phyloP scores from a whole-genome alignment of 768 basidiomycete genomes.

The Pluteus cervinus region DNA sequence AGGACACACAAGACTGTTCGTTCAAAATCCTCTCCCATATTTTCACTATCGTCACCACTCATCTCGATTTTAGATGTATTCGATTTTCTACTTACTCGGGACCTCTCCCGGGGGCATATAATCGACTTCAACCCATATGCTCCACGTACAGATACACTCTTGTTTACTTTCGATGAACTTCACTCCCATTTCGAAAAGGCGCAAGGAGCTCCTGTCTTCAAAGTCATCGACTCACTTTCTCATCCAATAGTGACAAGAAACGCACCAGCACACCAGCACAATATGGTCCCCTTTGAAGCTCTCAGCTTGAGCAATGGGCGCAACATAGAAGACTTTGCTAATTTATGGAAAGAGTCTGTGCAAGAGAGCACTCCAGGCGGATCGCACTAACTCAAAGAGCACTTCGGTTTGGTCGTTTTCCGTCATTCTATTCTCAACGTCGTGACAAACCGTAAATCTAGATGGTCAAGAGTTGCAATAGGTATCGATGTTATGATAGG shows the following conservation, averaged over 20 bases:
- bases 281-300: slow-evolving; percentile 89
- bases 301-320: slow-evolving; percentile 72
- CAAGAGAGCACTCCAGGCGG: slow-evolving; percentile 20
- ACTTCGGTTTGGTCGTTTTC: not conserved
- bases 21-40: slow-evolving; percentile 5
- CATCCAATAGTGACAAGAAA: slow-evolving; percentile 67
- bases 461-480: slow-evolving; percentile 2
- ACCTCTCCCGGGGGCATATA: slow-evolving; percentile 70
- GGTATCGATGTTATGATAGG: not conserved
- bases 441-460: not conserved
- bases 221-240: slow-evolving; percentile 65
- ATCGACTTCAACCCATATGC: slow-evolving; percentile 91
- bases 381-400: not conserved
- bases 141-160: slow-evolving; percentile 77
- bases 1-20: slow-evolving; percentile 60
- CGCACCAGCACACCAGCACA: slow-evolving; percentile 74
- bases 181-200: slow-evolving; percentile 24
- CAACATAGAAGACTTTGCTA: slow-evolving; percentile 67
- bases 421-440: not conserved
- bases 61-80: slow-evolving; percentile 55
- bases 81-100: slow-evolving; percentile 82
- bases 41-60: slow-evolving; percentile 1
- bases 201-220: slow-evolving; percentile 34
- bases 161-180: slow-evolving; percentile 82
- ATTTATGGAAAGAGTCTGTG: slow-evolving; percentile 54